Conservation (phyloP, 2,329 filamentous ascomycete species). For the Didymella lethalis region DNA sequence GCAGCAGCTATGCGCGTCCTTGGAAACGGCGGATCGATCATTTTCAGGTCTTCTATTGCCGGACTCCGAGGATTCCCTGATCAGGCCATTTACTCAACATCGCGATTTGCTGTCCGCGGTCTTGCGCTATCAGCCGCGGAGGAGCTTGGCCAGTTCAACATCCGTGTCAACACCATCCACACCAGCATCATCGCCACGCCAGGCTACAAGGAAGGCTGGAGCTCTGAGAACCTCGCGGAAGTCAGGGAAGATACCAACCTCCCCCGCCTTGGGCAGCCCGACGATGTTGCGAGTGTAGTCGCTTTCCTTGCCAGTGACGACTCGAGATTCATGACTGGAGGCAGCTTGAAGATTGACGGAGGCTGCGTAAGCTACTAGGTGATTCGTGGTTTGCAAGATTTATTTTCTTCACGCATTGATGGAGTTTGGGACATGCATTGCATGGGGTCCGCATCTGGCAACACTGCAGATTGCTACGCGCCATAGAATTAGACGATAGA, state of each 20-base stretch:
- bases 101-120: conserved; percentile 51
- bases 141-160: conserved; percentile 49
- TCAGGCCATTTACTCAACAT: conserved; percentile 48
- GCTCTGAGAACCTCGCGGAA: conserved; percentile 45
- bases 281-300: conserved; percentile 51
- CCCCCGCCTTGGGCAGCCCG: conserved; percentile 48
- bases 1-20: conserved; percentile 45
- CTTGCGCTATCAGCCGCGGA: conserved; percentile 51
- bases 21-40: conserved; percentile 49
- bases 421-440: conserved; percentile 30
- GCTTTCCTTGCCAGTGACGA: conserved; percentile 52
- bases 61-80: conserved; percentile 51
- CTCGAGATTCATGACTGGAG: conserved; percentile 52
- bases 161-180: conserved; percentile 54
- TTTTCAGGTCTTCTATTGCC: conserved; percentile 52
- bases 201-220: conserved; percentile 48
- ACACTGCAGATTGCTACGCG: conserved; percentile 20
- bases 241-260: conserved; percentile 46
- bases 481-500: conserved; percentile 21
- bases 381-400: conserved; percentile 24
- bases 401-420: conserved; percentile 26
- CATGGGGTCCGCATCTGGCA: conserved; percentile 21
- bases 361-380: conserved; percentile 36
- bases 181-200: conserved; percentile 51
- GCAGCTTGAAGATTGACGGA: conserved; percentile 46